Percentiles rank a stretch among this genome's conserved stretches.
phyloP scores from a whole-genome alignment of 1,139 yeast species.

The Zygosaccharomyces pseudobailii region DNA sequence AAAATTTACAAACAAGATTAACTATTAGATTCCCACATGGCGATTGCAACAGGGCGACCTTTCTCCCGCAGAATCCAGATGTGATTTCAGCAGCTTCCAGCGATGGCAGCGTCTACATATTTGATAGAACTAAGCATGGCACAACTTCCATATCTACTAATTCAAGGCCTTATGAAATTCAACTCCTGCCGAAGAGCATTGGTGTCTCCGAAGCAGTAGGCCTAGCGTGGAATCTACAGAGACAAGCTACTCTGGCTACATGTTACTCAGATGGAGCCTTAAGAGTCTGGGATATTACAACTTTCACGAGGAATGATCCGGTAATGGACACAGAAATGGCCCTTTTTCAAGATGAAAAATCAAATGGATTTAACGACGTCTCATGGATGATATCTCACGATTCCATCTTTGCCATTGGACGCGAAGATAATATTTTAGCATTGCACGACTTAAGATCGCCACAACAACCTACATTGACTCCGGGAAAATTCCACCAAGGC shows the following conservation, averaged over 20 bases:
- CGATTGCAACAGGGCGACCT: constrained; percentile 72
- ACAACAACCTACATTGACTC: constrained; percentile 19
- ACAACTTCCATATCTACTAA: constrained; percentile 18
- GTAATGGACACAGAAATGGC: constrained; percentile 15
- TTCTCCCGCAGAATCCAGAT: constrained; percentile 69
- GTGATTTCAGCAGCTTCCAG: constrained; percentile 75
- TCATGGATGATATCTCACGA: constrained; percentile 60
- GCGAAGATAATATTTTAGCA: constrained; percentile 49
- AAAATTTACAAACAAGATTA: constrained; percentile 26
- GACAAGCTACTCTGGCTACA: constrained; percentile 49
- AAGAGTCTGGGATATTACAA: constrained; percentile 50
- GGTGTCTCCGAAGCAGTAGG: constrained; percentile 24
- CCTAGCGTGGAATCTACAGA: constrained; percentile 49
- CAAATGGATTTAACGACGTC: constrained; percentile 53
- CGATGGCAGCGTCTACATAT: constrained; percentile 64
- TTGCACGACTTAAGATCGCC: constrained; percentile 46
- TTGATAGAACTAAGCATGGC: constrained; percentile 48
- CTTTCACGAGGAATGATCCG: constrained; percentile 22
- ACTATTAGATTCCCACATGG: constrained; percentile 33
- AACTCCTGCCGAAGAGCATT: constrained; percentile 9
- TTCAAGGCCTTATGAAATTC: constrained; percentile 13
- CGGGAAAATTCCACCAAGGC: constrained; percentile 35
- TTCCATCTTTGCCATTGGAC: constrained; percentile 51
- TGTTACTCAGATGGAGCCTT: constrained; percentile 57
- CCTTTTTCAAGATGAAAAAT: constrained; percentile 19